These are phyloP conservation scores for Pyrenochaeta sp. DNA, from an alignment of 2,329 filamentous ascomycete genomes.

Conservation along the genomic window DNA sequence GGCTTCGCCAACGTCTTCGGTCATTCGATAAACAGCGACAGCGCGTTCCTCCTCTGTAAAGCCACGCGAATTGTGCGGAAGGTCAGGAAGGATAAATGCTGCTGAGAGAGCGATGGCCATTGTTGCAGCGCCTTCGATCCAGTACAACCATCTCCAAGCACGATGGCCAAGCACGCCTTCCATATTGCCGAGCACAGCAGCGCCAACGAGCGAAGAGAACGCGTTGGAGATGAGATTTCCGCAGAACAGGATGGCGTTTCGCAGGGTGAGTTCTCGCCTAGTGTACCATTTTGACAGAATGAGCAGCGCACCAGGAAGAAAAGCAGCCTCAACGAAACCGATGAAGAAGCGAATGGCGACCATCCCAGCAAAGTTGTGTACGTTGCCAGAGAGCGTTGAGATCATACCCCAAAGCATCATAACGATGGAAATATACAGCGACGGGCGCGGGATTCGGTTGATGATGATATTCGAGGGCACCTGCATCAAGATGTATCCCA, in stretches of 20 bases:
- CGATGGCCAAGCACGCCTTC: conserved; percentile 44
- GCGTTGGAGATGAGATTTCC: conserved; percentile 55
- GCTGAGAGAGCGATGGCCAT: conserved; percentile 44
- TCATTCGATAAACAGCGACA: conserved; percentile 48
- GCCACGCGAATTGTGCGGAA: conserved; percentile 54
- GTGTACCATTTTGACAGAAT: conserved; percentile 75
- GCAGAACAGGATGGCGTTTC: conserved; percentile 53
- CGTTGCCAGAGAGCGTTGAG: conserved; percentile 45
- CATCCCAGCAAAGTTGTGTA: conserved; percentile 47
- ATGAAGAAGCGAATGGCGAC: conserved; percentile 49
- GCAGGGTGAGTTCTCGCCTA: conserved; percentile 56
- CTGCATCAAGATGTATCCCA: conserved; percentile 34
- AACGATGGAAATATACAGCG: conserved; percentile 46
- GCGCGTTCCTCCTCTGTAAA: conserved; percentile 58
- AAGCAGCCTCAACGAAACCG: conserved; percentile 54
- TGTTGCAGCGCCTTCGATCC: conserved; percentile 51
- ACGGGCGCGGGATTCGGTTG: conserved; percentile 45
- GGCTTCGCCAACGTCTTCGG: conserved; percentile 62
- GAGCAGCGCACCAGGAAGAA: conserved; percentile 69
- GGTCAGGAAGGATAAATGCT: conserved; percentile 43
- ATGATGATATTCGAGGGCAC: conserved; percentile 58
- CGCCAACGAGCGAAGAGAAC: conserved; percentile 56
- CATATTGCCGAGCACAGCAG: conserved; percentile 51
- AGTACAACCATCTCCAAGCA: conserved; percentile 53
- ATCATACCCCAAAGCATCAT: conserved; percentile 53